Evolutionary conservation across 371 early-diverging fungal species (phyloP), one percentile per base, ranked within the genome.

Genomic region (Sporodiniella umbellata): DNA sequence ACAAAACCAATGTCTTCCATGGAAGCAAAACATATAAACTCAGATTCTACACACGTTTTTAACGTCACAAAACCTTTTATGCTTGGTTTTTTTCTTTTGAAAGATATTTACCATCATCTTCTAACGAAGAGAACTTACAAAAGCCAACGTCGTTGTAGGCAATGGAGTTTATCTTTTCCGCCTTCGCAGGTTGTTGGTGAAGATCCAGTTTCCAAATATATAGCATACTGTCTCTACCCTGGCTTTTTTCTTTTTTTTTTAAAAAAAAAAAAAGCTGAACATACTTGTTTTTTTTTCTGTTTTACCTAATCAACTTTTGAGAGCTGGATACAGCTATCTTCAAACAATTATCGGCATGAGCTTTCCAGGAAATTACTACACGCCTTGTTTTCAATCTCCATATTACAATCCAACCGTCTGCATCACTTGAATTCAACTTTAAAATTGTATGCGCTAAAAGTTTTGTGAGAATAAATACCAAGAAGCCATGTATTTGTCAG

Each of bases 141-240:
- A 75, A 79, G 8, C 54, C 62, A 10, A 75, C 30, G 0, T 67
- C 74, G 38, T 68, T 61, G 49, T 72, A 72, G 10, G 58, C 46
- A 26, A 79, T 44, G 8, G 70, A 54, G 7, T n/a, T 31, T 37
- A 43, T 19, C 21, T 43, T 24, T 25, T 26, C 44, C 21, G 10
- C 28, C 12, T 8, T 40, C 21, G 21, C 30, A 28, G 4, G 17
- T 52, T 48, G 45, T 21, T 53, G n/a, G n/a, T n/a, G 45, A 14
- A 54, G 31, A 4, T 28, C 35, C 5, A 72, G 44, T 50, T 70
- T 45, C 79, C 79, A 79, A 12, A 74, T 48, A 53, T 76, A 59
- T 19, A 79, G 66, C 33, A 33, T 48, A 51, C 74, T 67, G 56
- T 79, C 79, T 62, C 79, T 55, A 5, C 79, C 76, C 33, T 79